Base-by-base conservation (phyloP, 441 rosid genomes). In the Adansonia madagascariensis region DNA sequence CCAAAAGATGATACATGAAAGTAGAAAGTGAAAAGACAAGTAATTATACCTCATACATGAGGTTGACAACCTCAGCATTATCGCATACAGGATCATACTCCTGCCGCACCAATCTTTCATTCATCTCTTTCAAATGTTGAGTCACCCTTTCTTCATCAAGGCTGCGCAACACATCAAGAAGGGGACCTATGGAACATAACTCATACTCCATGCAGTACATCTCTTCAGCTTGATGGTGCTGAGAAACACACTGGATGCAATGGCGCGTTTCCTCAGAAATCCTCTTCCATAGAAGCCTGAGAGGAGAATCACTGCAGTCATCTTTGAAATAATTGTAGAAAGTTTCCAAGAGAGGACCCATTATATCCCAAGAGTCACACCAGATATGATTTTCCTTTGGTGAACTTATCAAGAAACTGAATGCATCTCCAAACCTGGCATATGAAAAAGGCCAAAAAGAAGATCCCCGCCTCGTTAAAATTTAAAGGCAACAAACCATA, bases 141-240 rank as follows among this genome's bases (percentile, higher is more conserved):
- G 92, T 88, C 81, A 97, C 86, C 87, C 99, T 90, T 75, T 94
- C 98, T 85, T 93, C 96, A 59, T 94, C 98, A 81, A 97, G 92
- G 70, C 82, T 81, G n/a, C 77, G 85, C 83, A 97, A 66, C 49
- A 94, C 98, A 12, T 78, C 84, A 65, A 97, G 97, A 61, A 97
- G 92, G 52, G 97, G 98, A 76, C 93, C 97, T 50, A 94, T 87
- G 70, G 94, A 88, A 80, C 82, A 79, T 47, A 79, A 81, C 84
- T 97, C 98, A 39, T 90, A 97, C 88, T 97, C 98, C 79, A 8
- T 63, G 57, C 78, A 81, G 79, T 90, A 97, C 90, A 88, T 90
- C 84, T 90, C 91, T 66, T 89, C 94, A 61, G 98, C 92, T 85
- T 93, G 98, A 84, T 97, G 97, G 69, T 97, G 98, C 88, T 94